These are phyloP conservation scores for Colletotrichum scovillei DNA, from an alignment of 2,329 filamentous ascomycete genomes.

Conservation along the genomic window DNA sequence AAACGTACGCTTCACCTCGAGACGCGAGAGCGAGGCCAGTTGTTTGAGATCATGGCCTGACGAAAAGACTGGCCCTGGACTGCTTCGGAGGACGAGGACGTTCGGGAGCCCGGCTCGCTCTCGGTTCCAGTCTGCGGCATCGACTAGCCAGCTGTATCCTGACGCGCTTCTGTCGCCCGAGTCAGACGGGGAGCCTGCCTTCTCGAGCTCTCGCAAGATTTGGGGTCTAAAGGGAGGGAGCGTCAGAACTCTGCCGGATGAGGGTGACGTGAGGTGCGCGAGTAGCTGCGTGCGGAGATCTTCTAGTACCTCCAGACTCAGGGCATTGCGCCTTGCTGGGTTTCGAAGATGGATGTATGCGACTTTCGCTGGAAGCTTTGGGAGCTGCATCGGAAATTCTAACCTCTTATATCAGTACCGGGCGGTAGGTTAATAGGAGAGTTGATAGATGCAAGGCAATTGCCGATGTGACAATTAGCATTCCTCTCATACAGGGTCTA, in stretches of 20 bases:
- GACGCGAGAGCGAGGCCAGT: slow-evolving; percentile 29
- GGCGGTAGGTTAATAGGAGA: not conserved
- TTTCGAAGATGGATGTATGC: slow-evolving; percentile 42
- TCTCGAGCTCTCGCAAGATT: slow-evolving; percentile 36
- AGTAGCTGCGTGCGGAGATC: slow-evolving; percentile 41
- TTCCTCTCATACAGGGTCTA: not conserved
- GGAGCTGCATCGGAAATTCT: slow-evolving; percentile 27
- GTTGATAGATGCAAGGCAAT: not conserved
- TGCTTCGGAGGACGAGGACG: slow-evolving; percentile 47
- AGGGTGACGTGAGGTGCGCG: slow-evolving; percentile 39
- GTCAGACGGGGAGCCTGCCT: slow-evolving; percentile 3
- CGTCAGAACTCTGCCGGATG: slow-evolving; percentile 37
- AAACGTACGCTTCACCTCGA: slow-evolving; percentile 40
- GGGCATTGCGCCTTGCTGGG: slow-evolving; percentile 40
- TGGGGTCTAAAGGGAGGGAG: slow-evolving; percentile 43
- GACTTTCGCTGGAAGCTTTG: slow-evolving; percentile 41
- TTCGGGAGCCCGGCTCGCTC: slow-evolving; percentile 41
- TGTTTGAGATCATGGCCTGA: slow-evolving; percentile 47
- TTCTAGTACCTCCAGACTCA: slow-evolving; percentile 39
- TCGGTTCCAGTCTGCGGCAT: slow-evolving; percentile 39
- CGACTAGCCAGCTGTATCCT: slow-evolving; percentile 43
- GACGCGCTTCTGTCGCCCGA: not conserved
- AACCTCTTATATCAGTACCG: not conserved
- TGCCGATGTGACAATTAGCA: not conserved
- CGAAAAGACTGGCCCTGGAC: slow-evolving; percentile 43